Conservation (phyloP, 2,329 filamentous ascomycete species). For the Aureobasidium zeae region DNA sequence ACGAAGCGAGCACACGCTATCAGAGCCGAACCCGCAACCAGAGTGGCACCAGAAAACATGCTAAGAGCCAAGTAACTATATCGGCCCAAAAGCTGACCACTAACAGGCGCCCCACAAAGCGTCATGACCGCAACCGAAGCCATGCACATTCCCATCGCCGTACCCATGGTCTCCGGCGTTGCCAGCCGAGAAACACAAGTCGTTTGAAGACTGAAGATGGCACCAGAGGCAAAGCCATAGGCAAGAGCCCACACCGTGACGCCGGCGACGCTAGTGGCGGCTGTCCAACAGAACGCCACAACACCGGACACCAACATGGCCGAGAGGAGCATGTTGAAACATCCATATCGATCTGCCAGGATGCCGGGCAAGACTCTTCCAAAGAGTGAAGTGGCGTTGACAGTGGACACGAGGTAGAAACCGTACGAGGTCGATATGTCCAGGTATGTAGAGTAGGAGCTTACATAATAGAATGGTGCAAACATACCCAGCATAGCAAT, state of each 20-base stretch:
- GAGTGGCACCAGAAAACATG: constrained; percentile 3
- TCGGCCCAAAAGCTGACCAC: constrained; percentile 3
- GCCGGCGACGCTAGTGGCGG: constrained; percentile 20
- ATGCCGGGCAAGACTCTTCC: constrained; percentile 46
- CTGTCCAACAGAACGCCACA: constrained; percentile 29
- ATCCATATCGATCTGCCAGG: constrained; percentile 33
- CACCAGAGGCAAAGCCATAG: constrained; percentile 41
- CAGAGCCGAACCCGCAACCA: not conserved
- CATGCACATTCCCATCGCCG: constrained; percentile 36
- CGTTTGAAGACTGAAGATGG: constrained; percentile 39
- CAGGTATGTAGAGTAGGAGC: constrained; percentile 28
- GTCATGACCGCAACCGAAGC: constrained; percentile 35
- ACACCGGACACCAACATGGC: constrained; percentile 30
- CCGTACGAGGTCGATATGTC: constrained; percentile 38
- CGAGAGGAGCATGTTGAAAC: constrained; percentile 34
- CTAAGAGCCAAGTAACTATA: constrained; percentile 7
- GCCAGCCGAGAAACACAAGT: constrained; percentile 39
- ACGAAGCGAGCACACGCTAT: not conserved
- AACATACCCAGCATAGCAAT: constrained; percentile 26
- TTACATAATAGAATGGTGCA: constrained; percentile 33
- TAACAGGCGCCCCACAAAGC: constrained; percentile 2
- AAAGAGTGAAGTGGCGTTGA: constrained; percentile 51
- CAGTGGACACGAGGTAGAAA: constrained; percentile 55
- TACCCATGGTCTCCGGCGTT: constrained; percentile 31
- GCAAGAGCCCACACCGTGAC: constrained; percentile 25